phyloP scores from a whole-genome alignment of 2,329 filamentous ascomycete species.

The Gnomoniopsis smithogilvyi region DNA sequence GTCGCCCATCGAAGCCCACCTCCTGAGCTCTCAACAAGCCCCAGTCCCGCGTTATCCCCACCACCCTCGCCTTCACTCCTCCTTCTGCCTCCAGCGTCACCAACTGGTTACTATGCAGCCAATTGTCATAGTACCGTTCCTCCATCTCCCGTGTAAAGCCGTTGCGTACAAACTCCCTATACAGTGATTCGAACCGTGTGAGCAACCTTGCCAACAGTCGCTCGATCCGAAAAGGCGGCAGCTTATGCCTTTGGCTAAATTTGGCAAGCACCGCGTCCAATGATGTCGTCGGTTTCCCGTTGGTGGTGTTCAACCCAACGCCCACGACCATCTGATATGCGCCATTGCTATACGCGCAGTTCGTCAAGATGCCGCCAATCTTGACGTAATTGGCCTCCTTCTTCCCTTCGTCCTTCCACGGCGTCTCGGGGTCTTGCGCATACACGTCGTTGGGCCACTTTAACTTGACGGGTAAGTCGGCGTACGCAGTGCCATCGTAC shows the following conservation, averaged over 20 bases:
- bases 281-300: constrained; percentile 81
- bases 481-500: constrained; percentile 65
- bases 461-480: constrained; percentile 72
- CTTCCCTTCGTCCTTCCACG: not conserved
- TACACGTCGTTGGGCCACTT: constrained; percentile 99
- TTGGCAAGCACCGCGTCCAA: constrained; percentile 68
- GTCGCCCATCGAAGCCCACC: constrained; percentile 66
- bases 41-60: constrained; percentile 90
- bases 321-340: constrained; percentile 85
- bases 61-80: constrained; percentile 69
- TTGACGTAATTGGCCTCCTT: constrained; percentile 66
- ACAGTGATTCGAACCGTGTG: constrained; percentile 72
- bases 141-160: constrained; percentile 77
- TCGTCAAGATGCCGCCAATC: constrained; percentile 89
- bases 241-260: constrained; percentile 29
- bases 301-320: constrained; percentile 81
- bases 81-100: constrained; percentile 78
- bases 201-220: constrained; percentile 79
- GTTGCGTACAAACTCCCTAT: constrained; percentile 67
- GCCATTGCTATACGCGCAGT: constrained; percentile 74
- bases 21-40: constrained; percentile 84
- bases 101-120: constrained; percentile 76
- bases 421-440: constrained; percentile 55
- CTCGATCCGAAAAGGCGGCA: constrained; percentile 66
- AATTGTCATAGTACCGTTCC: constrained; percentile 72